Evolutionary conservation across 371 early-diverging fungal species (phyloP), one percentile per base, ranked within the genome.

Genomic region (Mortierella polycephala): DNA sequence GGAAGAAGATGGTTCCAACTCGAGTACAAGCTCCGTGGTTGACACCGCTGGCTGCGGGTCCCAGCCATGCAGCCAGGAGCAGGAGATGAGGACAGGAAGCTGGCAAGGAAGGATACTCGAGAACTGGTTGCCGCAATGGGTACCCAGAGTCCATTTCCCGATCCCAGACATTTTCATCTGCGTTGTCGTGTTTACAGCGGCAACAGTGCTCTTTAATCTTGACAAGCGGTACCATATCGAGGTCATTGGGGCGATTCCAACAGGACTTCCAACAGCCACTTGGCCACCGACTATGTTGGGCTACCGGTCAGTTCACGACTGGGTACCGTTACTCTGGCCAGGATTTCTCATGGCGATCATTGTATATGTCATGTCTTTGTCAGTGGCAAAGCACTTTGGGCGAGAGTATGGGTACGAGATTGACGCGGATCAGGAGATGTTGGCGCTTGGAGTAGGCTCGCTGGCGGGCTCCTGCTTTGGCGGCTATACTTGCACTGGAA

Each of bases 321-420:
- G 16, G 46, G 72, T 37, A 45, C 75, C 74, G 2, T 60, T 84
- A 62, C 23, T 85, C 39, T 85, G 82, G n/a, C 80, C 74, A 1
- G 82, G 82, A 0, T 44, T 84, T 11, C 69, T 82, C 60, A 72
- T 87, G 18, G 81, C 81, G 2, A 61, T 85, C 10, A 76, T 87
- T 16, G 60, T 80, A 52, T 85, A 83, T 54, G 84, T 85, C 44
- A 85, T 85, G 67, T 84, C 84, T 7, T 74, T 82, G 50, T 84
- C 87, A 30, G 82, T 86, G 42, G 74, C 82, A 18, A 82, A 82
- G 59, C 83, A 83, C 52, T 86, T 86, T 74, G 81, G 76, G 42
- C 67, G 64, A 41, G 66, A 71, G 11, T 71, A 80, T n/a, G 75
- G 70, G 1, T 76, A 74, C 57, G 66, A 72, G 58, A 80, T 83